A percentile compares a stretch with the other conserved stretches of the same genome.
Conservation (phyloP, 495 filamentous ascomycete genomes). For the Aspergillus leporis region DNA sequence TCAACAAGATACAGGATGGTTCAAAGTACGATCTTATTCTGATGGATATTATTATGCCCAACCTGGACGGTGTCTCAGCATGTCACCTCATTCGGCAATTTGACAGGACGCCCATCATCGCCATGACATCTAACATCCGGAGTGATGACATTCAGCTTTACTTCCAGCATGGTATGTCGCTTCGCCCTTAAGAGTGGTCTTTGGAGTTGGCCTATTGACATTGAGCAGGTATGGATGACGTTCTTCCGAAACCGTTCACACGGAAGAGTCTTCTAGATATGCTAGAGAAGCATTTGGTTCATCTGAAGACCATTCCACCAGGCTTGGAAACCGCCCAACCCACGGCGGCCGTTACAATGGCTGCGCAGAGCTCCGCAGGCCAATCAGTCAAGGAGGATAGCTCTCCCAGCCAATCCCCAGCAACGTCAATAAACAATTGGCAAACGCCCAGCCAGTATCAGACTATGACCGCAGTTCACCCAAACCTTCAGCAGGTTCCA, state of each 20-base stretch:
- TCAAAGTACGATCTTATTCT: slow-evolving; percentile 89
- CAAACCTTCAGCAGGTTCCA: slow-evolving; percentile 50
- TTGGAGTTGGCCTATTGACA: slow-evolving; percentile 13
- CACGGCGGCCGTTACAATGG: slow-evolving; percentile 50
- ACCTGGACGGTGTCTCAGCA: slow-evolving; percentile 91
- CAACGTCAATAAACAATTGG: slow-evolving; percentile 67
- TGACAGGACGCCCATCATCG: slow-evolving; percentile 86
- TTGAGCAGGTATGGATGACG: slow-evolving; percentile 92
- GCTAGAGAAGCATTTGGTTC: slow-evolving; percentile 83
- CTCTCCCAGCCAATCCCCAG: slow-evolving; percentile 75
- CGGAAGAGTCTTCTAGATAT: slow-evolving; percentile 90
- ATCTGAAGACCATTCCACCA: slow-evolving; percentile 63
- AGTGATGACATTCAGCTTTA: slow-evolving; percentile 97
- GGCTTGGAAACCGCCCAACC: slow-evolving; percentile 56
- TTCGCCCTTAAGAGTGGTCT: not conserved
- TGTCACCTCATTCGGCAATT: slow-evolving; percentile 92
- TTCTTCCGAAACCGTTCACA: slow-evolving; percentile 95
- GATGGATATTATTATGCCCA: slow-evolving; percentile 99
- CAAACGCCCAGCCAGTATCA: slow-evolving; percentile 71
- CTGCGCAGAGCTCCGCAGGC: slow-evolving; percentile 51
- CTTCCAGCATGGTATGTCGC: slow-evolving; percentile 83
- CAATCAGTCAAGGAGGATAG: slow-evolving; percentile 79
- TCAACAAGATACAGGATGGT: slow-evolving; percentile 83
- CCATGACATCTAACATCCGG: slow-evolving; percentile 98
- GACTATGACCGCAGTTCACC: slow-evolving; percentile 59